Percentiles rank a stretch among this genome's conserved stretches.
Conservation (phyloP, 495 filamentous ascomycete genomes). For the Hypomontagnella submonticulosa region DNA sequence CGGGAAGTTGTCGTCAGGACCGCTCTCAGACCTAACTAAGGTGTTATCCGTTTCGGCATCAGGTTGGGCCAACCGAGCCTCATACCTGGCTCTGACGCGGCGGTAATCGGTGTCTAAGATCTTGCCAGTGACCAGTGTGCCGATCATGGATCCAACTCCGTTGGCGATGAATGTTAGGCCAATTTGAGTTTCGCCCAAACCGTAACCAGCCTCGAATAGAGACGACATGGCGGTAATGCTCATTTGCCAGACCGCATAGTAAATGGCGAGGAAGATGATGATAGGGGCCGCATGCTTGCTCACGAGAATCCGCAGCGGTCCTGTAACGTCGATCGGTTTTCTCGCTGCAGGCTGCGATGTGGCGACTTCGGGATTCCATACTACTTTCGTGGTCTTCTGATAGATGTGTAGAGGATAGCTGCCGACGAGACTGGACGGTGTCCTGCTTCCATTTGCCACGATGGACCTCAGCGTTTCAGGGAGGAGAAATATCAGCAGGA, state of each 20-base stretch:
- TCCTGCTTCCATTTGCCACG: constrained; percentile 62
- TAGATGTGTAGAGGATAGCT: constrained; percentile 52
- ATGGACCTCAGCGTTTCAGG: constrained; percentile 66
- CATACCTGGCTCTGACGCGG: constrained; percentile 50
- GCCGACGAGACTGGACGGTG: constrained; percentile 44
- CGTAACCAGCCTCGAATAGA: constrained; percentile 58
- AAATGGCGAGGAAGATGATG: constrained; percentile 62
- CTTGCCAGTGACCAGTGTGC: constrained; percentile 59
- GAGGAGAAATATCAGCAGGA: constrained; percentile 54
- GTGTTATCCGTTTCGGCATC: constrained; percentile 19
- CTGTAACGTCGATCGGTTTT: constrained; percentile 52
- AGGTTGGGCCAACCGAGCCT: constrained; percentile 12
- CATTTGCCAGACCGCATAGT: constrained; percentile 69
- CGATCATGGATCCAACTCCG: constrained; percentile 62
- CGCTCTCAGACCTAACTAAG: constrained; percentile 14
- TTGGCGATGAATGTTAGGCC: constrained; percentile 64
- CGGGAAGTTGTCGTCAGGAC: constrained; percentile 41
- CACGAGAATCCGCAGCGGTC: constrained; percentile 59
- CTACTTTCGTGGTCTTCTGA: constrained; percentile 46
- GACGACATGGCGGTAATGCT: constrained; percentile 65
- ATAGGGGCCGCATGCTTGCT: constrained; percentile 57
- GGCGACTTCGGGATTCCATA: constrained; percentile 29
- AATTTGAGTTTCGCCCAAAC: constrained; percentile 58
- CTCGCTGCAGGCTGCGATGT: constrained; percentile 33
- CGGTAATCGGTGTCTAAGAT: constrained; percentile 57